Evolutionary conservation across 2,329 filamentous ascomycete genomes (phyloP), one percentile per base, ranked within the genome.

Genomic region (Fusarium sp.): DNA sequence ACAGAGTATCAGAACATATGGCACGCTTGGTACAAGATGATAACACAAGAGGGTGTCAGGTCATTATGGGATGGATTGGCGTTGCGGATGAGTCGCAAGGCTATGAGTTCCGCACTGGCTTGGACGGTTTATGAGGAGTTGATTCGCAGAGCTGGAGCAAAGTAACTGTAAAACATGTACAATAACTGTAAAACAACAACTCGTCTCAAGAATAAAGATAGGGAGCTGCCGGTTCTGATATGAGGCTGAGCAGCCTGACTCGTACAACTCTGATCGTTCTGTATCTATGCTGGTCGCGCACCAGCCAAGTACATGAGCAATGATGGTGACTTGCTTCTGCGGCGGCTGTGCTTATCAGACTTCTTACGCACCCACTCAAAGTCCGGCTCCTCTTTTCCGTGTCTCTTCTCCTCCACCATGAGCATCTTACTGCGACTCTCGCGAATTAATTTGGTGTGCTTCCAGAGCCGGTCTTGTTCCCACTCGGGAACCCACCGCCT

Each of bases 111-210:
- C 52, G 96, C 96, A n/a, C 84, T 98, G 71, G 95, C 95, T 9
- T 99, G 96, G 96, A 98, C 95, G 11, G 85, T 97, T 40, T 99
- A 99, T 76, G 96, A 99, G 81, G 95, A 97, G 78, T 79, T 97
- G 72, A 91, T 98, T 66, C 83, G 94, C 62, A 85, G 92, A 71
- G 75, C 70, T 37, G 73, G 61, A 55, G 47, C 52, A 9, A 60
- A 49, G 49, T 70, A 68, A 65, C 22, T 57, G 45, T 49, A 57
- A 39, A 41, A 35, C 35, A 30, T 72, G 69, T 73, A 73, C 19
- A 56, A 59, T 54, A 70, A 45, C 35, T 72, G 69, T 72, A 71
- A 62, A 71, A 67, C 56, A 64, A 73, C 67, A 37, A 37, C 25
- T 61, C 62, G 48, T 47, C 60, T 65, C 67, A 63, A 35, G 58